These are phyloP conservation scores for Rosa persica DNA, from an alignment of 306 rosid species.

Conservation along the genomic window DNA sequence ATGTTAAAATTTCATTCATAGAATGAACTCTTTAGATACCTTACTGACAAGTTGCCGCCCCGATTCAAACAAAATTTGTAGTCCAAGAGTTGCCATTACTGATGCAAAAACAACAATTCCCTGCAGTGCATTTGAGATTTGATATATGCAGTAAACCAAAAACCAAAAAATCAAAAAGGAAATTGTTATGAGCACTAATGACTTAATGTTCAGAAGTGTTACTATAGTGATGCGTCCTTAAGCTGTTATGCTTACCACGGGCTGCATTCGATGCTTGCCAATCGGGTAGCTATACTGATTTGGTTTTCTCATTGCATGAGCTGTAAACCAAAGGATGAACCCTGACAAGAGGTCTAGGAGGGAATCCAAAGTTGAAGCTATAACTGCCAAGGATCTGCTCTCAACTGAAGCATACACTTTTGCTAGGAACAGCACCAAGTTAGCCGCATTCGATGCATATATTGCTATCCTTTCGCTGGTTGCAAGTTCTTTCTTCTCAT, in stretches of 20 bases:
- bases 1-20: not conserved
- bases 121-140: constrained; percentile 34
- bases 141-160: not conserved
- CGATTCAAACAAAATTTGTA: constrained; percentile 82
- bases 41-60: constrained; percentile 56
- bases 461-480: constrained; percentile 64
- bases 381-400: constrained; percentile 95
- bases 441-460: constrained; percentile 67
- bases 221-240: not conserved
- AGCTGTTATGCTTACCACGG: constrained; percentile 51
- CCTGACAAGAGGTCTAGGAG: constrained; percentile 92
- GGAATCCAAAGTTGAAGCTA: constrained; percentile 93
- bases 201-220: not conserved
- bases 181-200: not conserved
- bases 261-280: constrained; percentile 92
- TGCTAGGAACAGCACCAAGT: constrained; percentile 69
- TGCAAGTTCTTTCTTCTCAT: constrained; percentile 43
- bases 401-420: constrained; percentile 74
- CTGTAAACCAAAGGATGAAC: constrained; percentile 86
- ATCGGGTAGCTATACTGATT: constrained; percentile 68
- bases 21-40: constrained; percentile 35
- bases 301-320: constrained; percentile 79
- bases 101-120: constrained; percentile 93
- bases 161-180: not conserved
- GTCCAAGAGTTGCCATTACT: constrained; percentile 91